Evolutionary conservation across 805 yeast genomes (phyloP).

Genomic region (Saccharomycopsis javanensis): DNA sequence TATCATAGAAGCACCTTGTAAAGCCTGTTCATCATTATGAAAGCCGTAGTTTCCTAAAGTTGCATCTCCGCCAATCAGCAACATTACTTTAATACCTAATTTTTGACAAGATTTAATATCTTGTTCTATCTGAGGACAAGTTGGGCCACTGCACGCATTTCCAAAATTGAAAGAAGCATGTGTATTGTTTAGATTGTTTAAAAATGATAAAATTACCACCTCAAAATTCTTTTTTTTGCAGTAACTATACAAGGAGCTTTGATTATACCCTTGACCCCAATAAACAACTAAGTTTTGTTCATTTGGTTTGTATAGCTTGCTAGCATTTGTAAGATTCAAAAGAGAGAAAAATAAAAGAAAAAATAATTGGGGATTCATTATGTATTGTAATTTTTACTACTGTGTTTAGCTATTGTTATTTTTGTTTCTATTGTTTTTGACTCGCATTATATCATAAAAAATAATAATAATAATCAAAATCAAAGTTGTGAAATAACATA

Average conservation of each 20-base stretch:
- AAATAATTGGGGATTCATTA: not conserved
- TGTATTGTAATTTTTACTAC: not conserved
- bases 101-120: conserved; percentile 70
- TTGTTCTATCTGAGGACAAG: conserved; percentile 34
- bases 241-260: conserved; percentile 39
- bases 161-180: conserved; percentile 37
- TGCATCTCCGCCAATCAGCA: conserved; percentile 46
- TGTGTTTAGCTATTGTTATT: not conserved
- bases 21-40: conserved; percentile 70
- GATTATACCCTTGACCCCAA: conserved; percentile 64
- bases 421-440: not conserved
- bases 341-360: not conserved
- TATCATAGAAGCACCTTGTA: conserved; percentile 44
- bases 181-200: conserved; percentile 20
- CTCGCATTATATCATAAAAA: too few relatives aligned
- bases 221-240: conserved; percentile 11
- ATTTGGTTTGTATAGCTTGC: not conserved
- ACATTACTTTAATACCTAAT: conserved; percentile 62
- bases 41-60: conserved; percentile 69
- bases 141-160: conserved; percentile 25
- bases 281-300: conserved; percentile 49
- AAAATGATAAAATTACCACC: conserved; percentile 14
- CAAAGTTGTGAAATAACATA: too few relatives aligned
- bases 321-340: not conserved
- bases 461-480: too few relatives aligned